Evolutionary conservation across 2,329 filamentous ascomycete species (phyloP), one percentile per base, ranked within the genome.

Genomic region (Huntiella moniliformis): DNA sequence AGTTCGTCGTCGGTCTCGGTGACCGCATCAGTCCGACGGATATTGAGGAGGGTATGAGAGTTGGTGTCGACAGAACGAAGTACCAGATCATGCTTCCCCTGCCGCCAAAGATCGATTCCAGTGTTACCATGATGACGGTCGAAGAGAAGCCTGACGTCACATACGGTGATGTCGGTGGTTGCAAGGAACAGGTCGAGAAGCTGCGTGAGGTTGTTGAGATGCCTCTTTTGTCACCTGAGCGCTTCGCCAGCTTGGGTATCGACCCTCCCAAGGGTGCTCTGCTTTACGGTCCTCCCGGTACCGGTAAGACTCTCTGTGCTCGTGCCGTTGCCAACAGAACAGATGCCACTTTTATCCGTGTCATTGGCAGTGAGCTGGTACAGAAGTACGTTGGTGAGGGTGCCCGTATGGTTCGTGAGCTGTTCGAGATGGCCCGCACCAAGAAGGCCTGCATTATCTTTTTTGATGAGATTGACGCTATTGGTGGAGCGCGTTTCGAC

Each of bases 381-480:
- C 91, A 98, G 65, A 98, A 98, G 67, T 98, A 98, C 60, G 91
- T 98, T 13, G 91, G 91, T 60, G 91, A 98, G 63, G 91, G 91
- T 60, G 91, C 92, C 4, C 77, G 92, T 56, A 98, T 98, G 91
- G 91, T 98, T 15, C 79, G 91, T 56, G 91, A 98, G 67, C 74
- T 98, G 2, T 98, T 98, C 62, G 91, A 98, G 67, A 98, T 98
- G 91, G 91, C 91, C 7, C 79, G 91, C 55, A 96, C 91, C 48
- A 98, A 98, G 74, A 98, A 98, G 67, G 91, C 91, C 1, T 98
- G 91, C 64, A 98, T 98, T 60, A 98, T 98, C 66, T 98, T 98
- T 77, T 93, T 94, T 58, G 51, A 52, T 61, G 91, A 98, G 67
- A 91, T 96, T 52, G 88, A 96, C 62, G 88, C 88, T 42, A 84